Base-by-base conservation (phyloP, 1,284 basidiomycete species). In the Tilletia indica region DNA sequence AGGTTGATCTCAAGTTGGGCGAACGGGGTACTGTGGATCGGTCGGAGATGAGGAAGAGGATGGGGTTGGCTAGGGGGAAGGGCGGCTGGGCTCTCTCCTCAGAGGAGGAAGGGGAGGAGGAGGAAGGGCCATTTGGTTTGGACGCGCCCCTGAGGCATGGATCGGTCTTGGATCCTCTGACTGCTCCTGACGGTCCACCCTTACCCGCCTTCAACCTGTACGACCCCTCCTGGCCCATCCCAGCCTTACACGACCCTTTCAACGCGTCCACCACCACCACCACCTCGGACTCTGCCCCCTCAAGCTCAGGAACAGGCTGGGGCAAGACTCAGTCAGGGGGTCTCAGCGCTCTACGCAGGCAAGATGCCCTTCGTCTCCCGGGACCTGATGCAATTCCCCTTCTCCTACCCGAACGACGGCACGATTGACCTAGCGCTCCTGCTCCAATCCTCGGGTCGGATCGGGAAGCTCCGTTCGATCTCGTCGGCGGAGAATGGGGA, bases 341-440 rank as follows among this genome's bases (percentile, higher is more conserved):
- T 82, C 19, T 79, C 82, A 5, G 74, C 76, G 14, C 73, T 83
- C 31, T 83, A 83, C 66, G 78, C 73, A 0, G 82, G 82, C 71
- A 83, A 83, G 71, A 69, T 83, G 36, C 82, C 82, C 4, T 83
- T 74, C 58, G 80, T 83, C 12, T 72, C 77, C 3, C 78, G 82
- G 36, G 78, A 81, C 49, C 73, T 83, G 66, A 76, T 83, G 77
- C 80, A 83, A 42, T 83, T 83, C 61, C 82, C 82, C 0, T 83
- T 77, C 68, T 77, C 81, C 2, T 69, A 75, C 0, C 77, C 82
- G 21, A 73, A 74, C 67, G 81, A 83, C 63, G 77, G 77, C 49
- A 72, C 75, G 21, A 71, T 83, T 48, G 82, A 83, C 58, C 61
- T 83, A 0, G 69, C 76, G 4, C 72, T 83, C 70, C 71, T 78